Base-by-base conservation (phyloP, 805 yeast species). In the Grigorovia jiainica region DNA sequence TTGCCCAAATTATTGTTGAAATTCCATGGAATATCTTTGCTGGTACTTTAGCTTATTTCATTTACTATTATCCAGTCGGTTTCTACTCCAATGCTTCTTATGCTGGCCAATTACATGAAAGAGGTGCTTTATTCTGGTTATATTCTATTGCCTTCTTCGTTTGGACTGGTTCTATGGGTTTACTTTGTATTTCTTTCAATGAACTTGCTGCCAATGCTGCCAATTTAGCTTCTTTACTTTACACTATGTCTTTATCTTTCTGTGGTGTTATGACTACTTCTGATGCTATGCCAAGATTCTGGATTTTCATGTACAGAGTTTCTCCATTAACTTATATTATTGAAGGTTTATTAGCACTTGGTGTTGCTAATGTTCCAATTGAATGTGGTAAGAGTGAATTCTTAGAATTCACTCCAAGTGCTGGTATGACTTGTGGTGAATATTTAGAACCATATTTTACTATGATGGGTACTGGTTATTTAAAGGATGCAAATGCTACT, bases 241-340 rank as follows among this genome's bases (percentile, higher is more conserved):
- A 77, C 61, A 75, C 82, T 2, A 62, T 80, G 69, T 67, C 76
- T 32, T 65, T 84, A 63, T 72, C 74, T 42, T 82, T 83, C 75
- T 81, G 87, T 71, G 95, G 95, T 71, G 85, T 81, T 35, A 65
- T 84, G 65, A 77, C 74, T 13, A 66, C 75, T 19, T 73, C 77
- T 46, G 65, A 66, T 16, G 65, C 61, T 25, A 56, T 80, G 66
- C 83, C 83, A 24, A 77, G 86, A n/a, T 84, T 84, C 69, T 79
- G 89, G 87, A 66, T 72, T 35, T 82, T 81, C 69, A 78, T 82
- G 86, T 82, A 81, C 68, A 69, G 87, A 57, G 72, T 68, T 16
- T 76, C 81, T 19, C 90, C 92, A 15, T 65, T 80, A 47, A 78
- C 87, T 1, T 83, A 82, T 51, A 70, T 80, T 64, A 65, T 82